Base-by-base conservation (phyloP, 2,329 filamentous ascomycete genomes). In the Hymenoscyphus albidus region DNA sequence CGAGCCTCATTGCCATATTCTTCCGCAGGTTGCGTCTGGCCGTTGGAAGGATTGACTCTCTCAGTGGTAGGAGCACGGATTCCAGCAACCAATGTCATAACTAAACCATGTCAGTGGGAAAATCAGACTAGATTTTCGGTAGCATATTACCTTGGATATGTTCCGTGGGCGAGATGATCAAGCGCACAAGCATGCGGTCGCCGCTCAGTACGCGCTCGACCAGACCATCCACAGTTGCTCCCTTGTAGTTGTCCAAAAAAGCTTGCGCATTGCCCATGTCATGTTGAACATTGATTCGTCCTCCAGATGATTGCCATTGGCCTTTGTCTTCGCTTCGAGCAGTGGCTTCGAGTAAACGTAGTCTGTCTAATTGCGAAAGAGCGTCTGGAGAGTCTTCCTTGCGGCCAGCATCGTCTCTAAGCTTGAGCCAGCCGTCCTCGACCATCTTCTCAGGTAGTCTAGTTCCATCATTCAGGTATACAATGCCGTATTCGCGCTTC, bases 171-270 rank as follows among this genome's bases (percentile, higher is more conserved):
- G 88, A 88, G 51, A 96, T 80, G 65, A 97, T 78, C 63, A 99
- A 82, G 64, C 95, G 89, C 62, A 94, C 85, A 66, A 97, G 89
- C 71, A 97, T 82, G 67, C 95, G 90, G 78, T 99, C 95, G 67
- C 94, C 95, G 67, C 90, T 93, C 65, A 98, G 83, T 56, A 99
- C 91, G 72, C 92, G 88, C 82, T 99, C 95, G 59, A 99, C 88
- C 64, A 98, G 85, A 75, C 88, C 90, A 69, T 96, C 90, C 18
- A 99, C 83, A 6, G 87, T 86, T 79, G 93, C 88, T 70, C 91
- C 92, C 81, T 96, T 97, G 85, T 90, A 90, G 71, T 91, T 81
- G 57, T 92, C 89, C 58, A 93, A 82, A 75, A 99, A 92, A 54
- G 79, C 79, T 72, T 91, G 87, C 13, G 91, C 83, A 72, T 93